Conservation (phyloP, 164 flowering plant species). For the Malania oleifera region DNA sequence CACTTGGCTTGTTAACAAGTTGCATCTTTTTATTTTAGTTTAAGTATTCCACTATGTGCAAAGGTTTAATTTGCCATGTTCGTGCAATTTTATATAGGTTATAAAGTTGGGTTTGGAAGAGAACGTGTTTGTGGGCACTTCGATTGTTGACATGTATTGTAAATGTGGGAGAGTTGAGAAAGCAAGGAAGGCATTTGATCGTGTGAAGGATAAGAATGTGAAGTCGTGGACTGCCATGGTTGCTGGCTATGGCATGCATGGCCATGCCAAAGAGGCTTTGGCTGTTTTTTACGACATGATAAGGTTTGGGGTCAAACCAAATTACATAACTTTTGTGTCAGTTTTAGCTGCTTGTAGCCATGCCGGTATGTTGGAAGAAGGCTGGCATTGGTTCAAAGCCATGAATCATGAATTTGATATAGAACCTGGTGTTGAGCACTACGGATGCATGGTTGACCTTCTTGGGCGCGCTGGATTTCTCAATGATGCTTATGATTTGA, state of each 20-base stretch:
- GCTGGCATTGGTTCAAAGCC: constrained; percentile 63
- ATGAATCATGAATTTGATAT: constrained; percentile 50
- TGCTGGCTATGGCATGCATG: constrained; percentile 84
- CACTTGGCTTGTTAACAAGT: too few relatives aligned
- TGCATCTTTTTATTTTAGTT: neutral
- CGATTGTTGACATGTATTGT: constrained; percentile 89
- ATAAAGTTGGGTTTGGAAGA: constrained; percentile 56
- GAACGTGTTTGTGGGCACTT: constrained; percentile 64
- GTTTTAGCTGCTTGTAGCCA: constrained; percentile 86
- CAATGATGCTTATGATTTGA: constrained; percentile 56
- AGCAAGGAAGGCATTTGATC: constrained; percentile 61
- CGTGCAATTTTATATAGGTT: constrained; percentile 27
- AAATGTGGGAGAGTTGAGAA: constrained; percentile 69
- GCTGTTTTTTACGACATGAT: constrained; percentile 59
- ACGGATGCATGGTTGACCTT: constrained; percentile 89
- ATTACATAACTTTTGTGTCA: constrained; percentile 72
- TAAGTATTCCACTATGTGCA: neutral
- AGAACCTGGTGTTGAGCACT: constrained; percentile 78
- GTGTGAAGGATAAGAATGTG: constrained; percentile 62
- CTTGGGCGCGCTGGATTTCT: constrained; percentile 71
- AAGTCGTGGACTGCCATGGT: constrained; percentile 86
- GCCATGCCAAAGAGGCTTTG: constrained; percentile 62
- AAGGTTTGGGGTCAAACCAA: constrained; percentile 48
- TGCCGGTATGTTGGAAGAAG: constrained; percentile 73
- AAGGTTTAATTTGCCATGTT: neutral